Evolutionary conservation across 441 rosid genomes (phyloP), one percentile per base, ranked within the genome.

Genomic region (Eruca vesicaria): DNA sequence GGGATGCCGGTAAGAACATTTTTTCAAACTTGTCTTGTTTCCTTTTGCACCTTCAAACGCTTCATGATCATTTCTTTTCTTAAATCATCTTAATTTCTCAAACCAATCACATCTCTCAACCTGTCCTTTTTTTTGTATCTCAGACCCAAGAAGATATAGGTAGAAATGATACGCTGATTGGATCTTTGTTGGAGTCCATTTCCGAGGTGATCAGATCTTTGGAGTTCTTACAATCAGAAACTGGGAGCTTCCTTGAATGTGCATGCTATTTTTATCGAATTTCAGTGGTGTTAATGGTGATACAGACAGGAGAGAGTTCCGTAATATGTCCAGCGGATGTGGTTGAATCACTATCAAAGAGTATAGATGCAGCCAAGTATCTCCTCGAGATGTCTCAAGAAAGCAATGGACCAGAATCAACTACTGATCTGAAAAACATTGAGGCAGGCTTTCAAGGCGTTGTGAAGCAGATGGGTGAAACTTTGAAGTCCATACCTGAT

Each of bases 191-290:
- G 81, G 73, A 18, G 61, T 88, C 87, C 31, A 86, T 88, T 74
- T 85, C 90, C 9, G 87, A 80, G 77, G 69, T 91, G 38, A 80
- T 82, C 63, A 81, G 68, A 79, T 84, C 84, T 19, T 69, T 84
- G 78, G 80, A 55, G 68, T 63, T 77, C 33, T 70, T 80, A 58
- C 83, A 78, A 53, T 43, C 75, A 66, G 86, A 86, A 79, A 60
- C 74, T 63, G 90, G 86, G 70, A 81, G 18, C 32, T 84, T 94
- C 21, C 62, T 74, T 15, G 83, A 86, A 59, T 71, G 82, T 9
- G 92, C 93, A 23, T 85, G 93, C 82, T 91, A 86, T 78, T 53
- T 91, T 14, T 89, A 88, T 79, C 86, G 96, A 68, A 84, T 84
- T 73, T 83, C 85, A 67, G 77, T 82, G 0, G 89, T 82, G 53